Evolutionary conservation across 306 rosid species (phyloP).

Genomic region (Sindora glabra): DNA sequence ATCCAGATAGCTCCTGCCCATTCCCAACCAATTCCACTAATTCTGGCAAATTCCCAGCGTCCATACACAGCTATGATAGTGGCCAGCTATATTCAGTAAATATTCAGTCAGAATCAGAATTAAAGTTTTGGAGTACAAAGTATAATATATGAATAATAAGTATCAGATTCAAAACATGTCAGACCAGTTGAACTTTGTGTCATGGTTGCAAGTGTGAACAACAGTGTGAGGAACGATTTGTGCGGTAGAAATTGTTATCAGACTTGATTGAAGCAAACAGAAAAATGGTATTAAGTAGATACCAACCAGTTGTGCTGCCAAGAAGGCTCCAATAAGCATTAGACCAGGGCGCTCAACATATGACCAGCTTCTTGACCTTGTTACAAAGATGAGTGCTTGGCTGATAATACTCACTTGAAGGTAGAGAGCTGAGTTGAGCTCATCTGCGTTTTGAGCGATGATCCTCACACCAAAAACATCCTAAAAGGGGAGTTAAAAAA

Average conservation of each 20-base stretch:
- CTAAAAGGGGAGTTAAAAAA: constrained; percentile 8
- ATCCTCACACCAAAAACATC: constrained; percentile 35
- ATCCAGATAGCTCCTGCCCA: constrained; percentile 90
- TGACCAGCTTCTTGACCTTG: constrained; percentile 88
- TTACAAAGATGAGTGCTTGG: constrained; percentile 90
- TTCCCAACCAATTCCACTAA: constrained; percentile 74
- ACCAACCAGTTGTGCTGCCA: constrained; percentile 78
- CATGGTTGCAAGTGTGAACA: too few species aligned
- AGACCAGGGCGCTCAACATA: constrained; percentile 69
- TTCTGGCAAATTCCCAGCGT: constrained; percentile 69
- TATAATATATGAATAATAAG: too few species aligned
- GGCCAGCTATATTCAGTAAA: constrained; percentile 46
- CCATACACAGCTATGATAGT: constrained; percentile 69
- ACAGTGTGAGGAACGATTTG: too few species aligned
- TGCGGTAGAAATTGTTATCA: too few species aligned
- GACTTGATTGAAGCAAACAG: neutral
- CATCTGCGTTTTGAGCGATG: constrained; percentile 16
- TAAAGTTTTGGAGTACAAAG: too few species aligned
- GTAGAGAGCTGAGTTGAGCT: constrained; percentile 76
- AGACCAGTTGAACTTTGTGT: too few species aligned
- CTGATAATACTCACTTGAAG: constrained; percentile 95
- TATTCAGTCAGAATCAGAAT: neutral
- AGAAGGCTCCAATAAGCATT: constrained; percentile 54
- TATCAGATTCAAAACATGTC: too few species aligned
- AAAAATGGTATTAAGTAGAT: neutral